Percentiles rank a stretch among this genome's conserved stretches.
Conservation (phyloP, 2,329 filamentous ascomycete genomes). For the Ophiostoma pallidulum region DNA sequence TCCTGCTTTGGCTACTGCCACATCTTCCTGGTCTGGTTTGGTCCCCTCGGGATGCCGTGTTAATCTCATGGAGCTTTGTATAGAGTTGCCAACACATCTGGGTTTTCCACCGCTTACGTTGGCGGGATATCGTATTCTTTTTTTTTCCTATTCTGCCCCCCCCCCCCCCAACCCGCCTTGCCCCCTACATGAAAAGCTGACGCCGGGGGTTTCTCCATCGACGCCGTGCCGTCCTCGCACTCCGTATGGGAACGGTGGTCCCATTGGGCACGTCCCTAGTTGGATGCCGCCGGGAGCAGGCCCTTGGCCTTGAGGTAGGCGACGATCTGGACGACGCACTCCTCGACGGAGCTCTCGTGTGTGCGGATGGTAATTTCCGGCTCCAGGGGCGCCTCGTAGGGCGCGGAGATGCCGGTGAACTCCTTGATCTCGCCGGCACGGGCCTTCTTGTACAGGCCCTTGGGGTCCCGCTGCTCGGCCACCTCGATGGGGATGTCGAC, state of each 20-base stretch:
- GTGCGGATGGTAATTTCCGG: slow-evolving; percentile 84
- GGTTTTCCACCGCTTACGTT: no score
- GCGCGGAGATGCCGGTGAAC: slow-evolving; percentile 90
- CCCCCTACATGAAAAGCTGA: no score
- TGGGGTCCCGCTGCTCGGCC: slow-evolving; percentile 90
- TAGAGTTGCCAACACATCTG: background rate
- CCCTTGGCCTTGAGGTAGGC: slow-evolving; percentile 65
- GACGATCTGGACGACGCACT: slow-evolving; percentile 78
- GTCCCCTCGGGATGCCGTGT: background rate
- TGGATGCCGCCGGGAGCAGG: slow-evolving; percentile 30
- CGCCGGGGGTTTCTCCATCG: no score
- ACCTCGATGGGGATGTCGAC: slow-evolving; percentile 87
- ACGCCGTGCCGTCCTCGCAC: no score
- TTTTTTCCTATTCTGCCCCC: no score
- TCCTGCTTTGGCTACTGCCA: background rate
- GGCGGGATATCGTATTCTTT: no score
- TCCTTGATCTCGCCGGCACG: slow-evolving; percentile 89
- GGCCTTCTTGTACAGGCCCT: slow-evolving; percentile 97
- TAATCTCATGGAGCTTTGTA: background rate
- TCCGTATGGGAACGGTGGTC: no score
- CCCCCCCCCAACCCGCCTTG: no score
- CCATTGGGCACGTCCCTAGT: background rate
- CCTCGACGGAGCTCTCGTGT: slow-evolving; percentile 73
- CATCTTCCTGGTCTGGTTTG: background rate
- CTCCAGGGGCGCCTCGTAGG: slow-evolving; percentile 81